Evolutionary conservation across 1,284 basidiomycete species (phyloP).

Genomic region (Cutaneotrichosporon cutaneum): DNA sequence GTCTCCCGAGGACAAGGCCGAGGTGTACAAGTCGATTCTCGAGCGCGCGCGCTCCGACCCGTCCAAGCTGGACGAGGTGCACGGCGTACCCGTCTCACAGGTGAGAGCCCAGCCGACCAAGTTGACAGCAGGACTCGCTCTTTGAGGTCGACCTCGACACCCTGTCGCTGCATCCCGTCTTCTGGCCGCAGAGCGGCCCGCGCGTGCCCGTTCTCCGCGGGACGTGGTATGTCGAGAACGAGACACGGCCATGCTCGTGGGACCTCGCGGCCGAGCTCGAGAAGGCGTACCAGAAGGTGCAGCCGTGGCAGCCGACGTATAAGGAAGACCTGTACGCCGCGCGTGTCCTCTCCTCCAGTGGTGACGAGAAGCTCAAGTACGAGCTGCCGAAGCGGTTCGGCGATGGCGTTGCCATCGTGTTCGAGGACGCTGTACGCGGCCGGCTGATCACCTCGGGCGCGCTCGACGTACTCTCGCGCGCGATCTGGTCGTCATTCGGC

Average conservation of each 20-base stretch:
- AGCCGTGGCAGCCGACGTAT: conserved; percentile 56
- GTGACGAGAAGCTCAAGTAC: conserved; percentile 59
- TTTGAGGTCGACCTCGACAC: conserved; percentile 51
- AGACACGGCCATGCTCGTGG: conserved; percentile 54
- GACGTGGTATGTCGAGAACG: conserved; percentile 57
- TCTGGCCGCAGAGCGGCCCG: conserved; percentile 57
- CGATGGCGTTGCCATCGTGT: conserved; percentile 54
- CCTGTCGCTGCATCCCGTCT: conserved; percentile 56
- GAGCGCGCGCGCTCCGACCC: conserved; percentile 36
- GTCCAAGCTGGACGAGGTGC: conserved; percentile 40
- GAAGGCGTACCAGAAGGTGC: conserved; percentile 53
- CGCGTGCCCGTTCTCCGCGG: conserved; percentile 56
- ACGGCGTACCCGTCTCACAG: conserved; percentile 51
- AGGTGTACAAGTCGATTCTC: conserved; percentile 38
- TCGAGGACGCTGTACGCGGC: conserved; percentile 55
- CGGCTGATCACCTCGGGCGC: conserved; percentile 52
- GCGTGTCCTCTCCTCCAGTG: conserved; percentile 54
- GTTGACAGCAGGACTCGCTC: conserved; percentile 48
- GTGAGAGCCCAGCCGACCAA: conserved; percentile 27
- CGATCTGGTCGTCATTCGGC: conserved; percentile 50
- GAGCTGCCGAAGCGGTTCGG: conserved; percentile 50
- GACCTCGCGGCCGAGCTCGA: conserved; percentile 58
- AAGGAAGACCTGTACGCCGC: conserved; percentile 57
- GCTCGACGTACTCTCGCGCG: conserved; percentile 46
- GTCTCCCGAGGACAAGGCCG: conserved; percentile 2